phyloP scores from a whole-genome alignment of 768 basidiomycete genomes.

The Lentinula boryana region DNA sequence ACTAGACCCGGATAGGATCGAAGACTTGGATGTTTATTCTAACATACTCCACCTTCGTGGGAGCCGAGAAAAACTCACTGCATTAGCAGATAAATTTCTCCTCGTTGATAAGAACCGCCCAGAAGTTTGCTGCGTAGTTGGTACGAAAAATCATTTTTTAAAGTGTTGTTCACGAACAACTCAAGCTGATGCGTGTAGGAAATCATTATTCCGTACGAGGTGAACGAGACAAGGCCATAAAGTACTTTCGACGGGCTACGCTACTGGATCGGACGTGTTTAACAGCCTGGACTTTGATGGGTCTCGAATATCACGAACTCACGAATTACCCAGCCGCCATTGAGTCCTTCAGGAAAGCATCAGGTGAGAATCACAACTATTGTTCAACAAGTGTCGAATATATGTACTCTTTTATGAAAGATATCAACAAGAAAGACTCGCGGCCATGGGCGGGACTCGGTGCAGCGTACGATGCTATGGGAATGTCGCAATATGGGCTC shows the following conservation, averaged over 20 bases:
- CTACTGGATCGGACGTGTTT: slow-evolving; percentile 72
- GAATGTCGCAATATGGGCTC: slow-evolving; percentile 74
- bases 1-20: slow-evolving; percentile 64
- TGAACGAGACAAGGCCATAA: slow-evolving; percentile 76
- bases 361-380: slow-evolving; percentile 40
- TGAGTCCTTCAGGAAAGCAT: slow-evolving; percentile 75
- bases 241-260: slow-evolving; percentile 71
- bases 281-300: slow-evolving; percentile 81
- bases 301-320: slow-evolving; percentile 79
- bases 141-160: slow-evolving; percentile 28
- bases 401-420: slow-evolving; percentile 24
- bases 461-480: slow-evolving; percentile 71
- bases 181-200: slow-evolving; percentile 30
- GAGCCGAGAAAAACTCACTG: slow-evolving; percentile 61
- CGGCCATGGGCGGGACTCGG: slow-evolving; percentile 82
- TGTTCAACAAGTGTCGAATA: not conserved
- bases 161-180: no score
- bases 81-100: slow-evolving; percentile 67
- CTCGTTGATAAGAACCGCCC: slow-evolving; percentile 67
- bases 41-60: slow-evolving; percentile 78
- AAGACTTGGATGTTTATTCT: slow-evolving; percentile 74
- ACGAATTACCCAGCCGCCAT: slow-evolving; percentile 81
- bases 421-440: slow-evolving; percentile 76
- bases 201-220: slow-evolving; percentile 73
- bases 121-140: slow-evolving; percentile 74